Base-by-base conservation (phyloP, 768 basidiomycete species). In the Suillus americanus region DNA sequence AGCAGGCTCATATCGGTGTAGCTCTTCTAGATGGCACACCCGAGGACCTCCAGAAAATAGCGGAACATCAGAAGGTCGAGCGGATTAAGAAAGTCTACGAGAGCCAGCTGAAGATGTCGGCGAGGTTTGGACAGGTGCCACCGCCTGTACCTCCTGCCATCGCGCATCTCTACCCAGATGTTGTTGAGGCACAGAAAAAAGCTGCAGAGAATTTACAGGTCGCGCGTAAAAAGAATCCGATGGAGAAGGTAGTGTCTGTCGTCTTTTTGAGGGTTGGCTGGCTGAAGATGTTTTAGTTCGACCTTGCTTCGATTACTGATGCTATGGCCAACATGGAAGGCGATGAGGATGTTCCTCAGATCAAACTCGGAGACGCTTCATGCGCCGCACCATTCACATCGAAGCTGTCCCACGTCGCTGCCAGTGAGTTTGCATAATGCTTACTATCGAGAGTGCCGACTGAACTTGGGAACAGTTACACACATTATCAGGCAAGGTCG, bases 341-440 rank as follows among this genome's bases (percentile, higher is more conserved):
- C 13, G 97, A 97, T 18, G 89, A 93, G 20, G 96, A 99, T 38
- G 89, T 95, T 0, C 97, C 97, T 14, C 94, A 97, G 80, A 99
- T 99, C 77, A 99, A 99, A 78, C 89, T 99, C 35, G 97, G 97
- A n/a, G 97, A 99, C 73, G 97, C 97, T 0, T 98, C 95, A 2
- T 98, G 96, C 72, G 97, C 97, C 7, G 97, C 97, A 2, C 97
- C 97, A 0, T 99, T 99, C 81, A 99, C 97, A 0, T 98, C 96
- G 12, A 99, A 99, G 76, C 79, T 99, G 62, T 91, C 92, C n/a
- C 97, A 99, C 74, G 97, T 99, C 60, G 86, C 92, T 69, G 95
- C 97, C 38, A 94, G 96, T 97, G 71, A 70, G 95, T 85, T 9
- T 38, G 10, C 30, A 28, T 43, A 6, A 10, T 40, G 30, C 33